Percentiles rank a stretch among this genome's conserved stretches.
Evolutionary conservation across 2,329 filamentous ascomycete species (phyloP).

Genomic region (Thelonectria discophora): DNA sequence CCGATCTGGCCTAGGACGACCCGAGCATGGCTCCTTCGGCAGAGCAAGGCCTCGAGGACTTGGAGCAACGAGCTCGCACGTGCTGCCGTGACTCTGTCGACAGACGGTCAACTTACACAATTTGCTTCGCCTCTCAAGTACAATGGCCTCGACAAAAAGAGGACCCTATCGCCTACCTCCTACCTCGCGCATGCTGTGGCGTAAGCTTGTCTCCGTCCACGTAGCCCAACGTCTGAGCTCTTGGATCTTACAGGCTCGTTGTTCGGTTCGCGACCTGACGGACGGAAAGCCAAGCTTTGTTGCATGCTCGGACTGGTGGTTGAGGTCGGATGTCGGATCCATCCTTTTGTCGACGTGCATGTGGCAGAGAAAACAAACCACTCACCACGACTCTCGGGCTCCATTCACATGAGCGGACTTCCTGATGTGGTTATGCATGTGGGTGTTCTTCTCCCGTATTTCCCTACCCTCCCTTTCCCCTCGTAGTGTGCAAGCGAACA

Average conservation of each 20-base stretch:
- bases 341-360: constrained; percentile 29
- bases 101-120: too few species aligned
- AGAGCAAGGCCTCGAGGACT: constrained; percentile 21
- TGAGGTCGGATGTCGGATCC: constrained; percentile 17
- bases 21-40: constrained; percentile 32
- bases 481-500: not conserved
- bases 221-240: constrained; percentile 29
- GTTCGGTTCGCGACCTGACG: constrained; percentile 6
- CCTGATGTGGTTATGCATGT: constrained; percentile 5
- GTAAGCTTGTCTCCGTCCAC: constrained; percentile 23
- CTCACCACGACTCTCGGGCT: constrained; percentile 23
- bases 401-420: constrained; percentile 17
- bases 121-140: constrained; percentile 19
- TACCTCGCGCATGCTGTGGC: constrained; percentile 30
- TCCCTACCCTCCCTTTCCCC: constrained; percentile 9
- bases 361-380: constrained; percentile 30
- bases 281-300: not conserved
- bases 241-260: constrained; percentile 21
- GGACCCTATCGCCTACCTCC: constrained; percentile 25
- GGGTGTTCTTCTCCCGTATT: constrained; percentile 20
- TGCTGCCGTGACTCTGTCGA: constrained; percentile 11
- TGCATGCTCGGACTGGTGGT: constrained; percentile 19
- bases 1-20: constrained; percentile 34
- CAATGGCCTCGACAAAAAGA: constrained; percentile 24
- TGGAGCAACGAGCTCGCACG: constrained; percentile 14